phyloP scores from a whole-genome alignment of 805 yeast genomes.

The Candida sphagnicola region DNA sequence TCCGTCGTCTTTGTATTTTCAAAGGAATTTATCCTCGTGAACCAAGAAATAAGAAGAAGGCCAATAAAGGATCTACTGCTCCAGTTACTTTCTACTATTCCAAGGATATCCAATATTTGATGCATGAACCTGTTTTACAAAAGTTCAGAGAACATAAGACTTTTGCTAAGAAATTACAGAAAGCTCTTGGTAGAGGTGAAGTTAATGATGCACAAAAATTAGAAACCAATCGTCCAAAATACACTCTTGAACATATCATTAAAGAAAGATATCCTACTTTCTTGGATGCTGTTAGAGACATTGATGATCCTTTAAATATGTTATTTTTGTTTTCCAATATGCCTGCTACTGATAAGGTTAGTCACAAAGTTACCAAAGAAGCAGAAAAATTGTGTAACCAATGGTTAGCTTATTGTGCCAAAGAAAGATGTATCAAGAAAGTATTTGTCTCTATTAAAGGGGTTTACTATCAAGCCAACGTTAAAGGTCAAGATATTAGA shows the following conservation, averaged over 20 bases:
- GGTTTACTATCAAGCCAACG: constrained; percentile 87
- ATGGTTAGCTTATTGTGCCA: constrained; percentile 92
- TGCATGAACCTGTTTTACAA: constrained; percentile 90
- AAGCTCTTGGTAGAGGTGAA: constrained; percentile 90
- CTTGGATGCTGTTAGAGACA: constrained; percentile 84
- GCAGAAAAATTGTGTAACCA: constrained; percentile 86
- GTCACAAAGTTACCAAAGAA: constrained; percentile 77
- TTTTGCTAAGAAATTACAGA: constrained; percentile 85
- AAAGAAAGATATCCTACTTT: constrained; percentile 96
- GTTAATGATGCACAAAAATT: constrained; percentile 81
- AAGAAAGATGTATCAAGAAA: constrained; percentile 75
- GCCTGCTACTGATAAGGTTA: constrained; percentile 87
- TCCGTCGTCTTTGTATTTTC: constrained; percentile 94
- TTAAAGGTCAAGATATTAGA: constrained; percentile 87
- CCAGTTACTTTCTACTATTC: constrained; percentile 91
- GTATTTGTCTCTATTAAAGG: constrained; percentile 97
- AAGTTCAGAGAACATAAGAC: constrained; percentile 95
- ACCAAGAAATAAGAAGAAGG: constrained; percentile 92
- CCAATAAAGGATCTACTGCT: constrained; percentile 96
- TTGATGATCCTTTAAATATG: constrained; percentile 96
- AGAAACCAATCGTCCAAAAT: constrained; percentile 76
- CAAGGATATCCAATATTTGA: constrained; percentile 89
- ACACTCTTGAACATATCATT: constrained; percentile 83
- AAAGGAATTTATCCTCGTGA: constrained; percentile 98
- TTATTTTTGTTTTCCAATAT: constrained; percentile 86